Evolutionary conservation across 129 eudicot genomes (phyloP), one percentile per base, ranked within the genome.

Genomic region (Calendula officinalis): DNA sequence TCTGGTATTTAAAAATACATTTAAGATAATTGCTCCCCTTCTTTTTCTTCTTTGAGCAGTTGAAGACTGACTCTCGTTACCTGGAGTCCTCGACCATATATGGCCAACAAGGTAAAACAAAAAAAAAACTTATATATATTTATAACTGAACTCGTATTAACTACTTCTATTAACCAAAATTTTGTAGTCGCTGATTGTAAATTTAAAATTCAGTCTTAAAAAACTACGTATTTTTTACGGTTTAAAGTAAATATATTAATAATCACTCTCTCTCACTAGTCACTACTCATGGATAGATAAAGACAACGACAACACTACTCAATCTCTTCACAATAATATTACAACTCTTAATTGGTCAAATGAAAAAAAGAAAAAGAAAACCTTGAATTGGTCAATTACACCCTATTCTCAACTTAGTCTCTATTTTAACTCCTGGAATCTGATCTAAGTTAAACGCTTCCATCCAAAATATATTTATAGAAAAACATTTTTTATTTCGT

Each of bases 391-490:
- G 45, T 14, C 17, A 49, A 16, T 16, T 14, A 42, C 66, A 42
- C 36, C 17, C 4, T 32, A 4, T 15, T 3, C n/a, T 62, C 12
- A 12, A 47, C 14, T 15, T 38, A n/a, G 7, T 34, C 3, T 38
- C 17, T 52, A 17, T 41, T 38, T 32, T 42, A 62, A 11, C 12
- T 30, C 64, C 14, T 58, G 38, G 64, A 38, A 58, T 58, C 64
- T 58, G 7, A 58, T 41, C n/a, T 52, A 53, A 12, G 61, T 60
- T 70, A 70, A 70, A 60, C 60, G 60, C 75, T 60, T 11, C 60
- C 75, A 27, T 70, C 75, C 75, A 70, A 69, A 69, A 30, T 58
- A 45, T 37, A 43, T 43, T 53, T 17, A 30, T 52, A 17, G 3
- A 17, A 4, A 16, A 5, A 35, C 22, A 56, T 34, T 8, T 12